Conservation (phyloP, 148 eudicot species). For the Rhododendron henanense region DNA sequence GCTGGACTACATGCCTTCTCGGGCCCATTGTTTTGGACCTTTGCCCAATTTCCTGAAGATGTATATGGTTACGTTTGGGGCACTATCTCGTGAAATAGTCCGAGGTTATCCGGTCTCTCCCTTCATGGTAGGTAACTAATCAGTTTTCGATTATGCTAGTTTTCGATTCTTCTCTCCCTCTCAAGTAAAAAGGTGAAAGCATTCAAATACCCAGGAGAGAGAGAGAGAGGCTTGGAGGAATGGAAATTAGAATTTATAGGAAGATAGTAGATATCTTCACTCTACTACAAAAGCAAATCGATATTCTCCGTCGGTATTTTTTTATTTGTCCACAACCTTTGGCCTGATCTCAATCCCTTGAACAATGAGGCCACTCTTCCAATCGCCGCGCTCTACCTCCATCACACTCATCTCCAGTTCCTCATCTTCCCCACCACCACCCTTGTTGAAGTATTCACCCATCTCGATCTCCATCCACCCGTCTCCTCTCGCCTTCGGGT, state of each 20-base stretch:
- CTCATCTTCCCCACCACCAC: slow-evolving; percentile 23
- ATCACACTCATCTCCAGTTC: slow-evolving; percentile 36
- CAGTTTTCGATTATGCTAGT: no score
- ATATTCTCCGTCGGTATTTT: neutral
- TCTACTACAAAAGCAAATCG: neutral
- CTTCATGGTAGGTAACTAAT: no score
- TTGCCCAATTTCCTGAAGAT: no score
- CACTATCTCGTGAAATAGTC: no score
- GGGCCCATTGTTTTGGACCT: no score
- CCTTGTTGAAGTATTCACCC: slow-evolving; percentile 33
- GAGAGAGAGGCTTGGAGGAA: no score
- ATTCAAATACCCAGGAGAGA: no score
- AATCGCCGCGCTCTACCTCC: slow-evolving; percentile 33
- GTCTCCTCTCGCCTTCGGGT: slow-evolving; percentile 43
- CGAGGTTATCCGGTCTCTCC: no score
- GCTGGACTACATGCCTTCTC: no score
- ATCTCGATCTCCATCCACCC: slow-evolving; percentile 67
- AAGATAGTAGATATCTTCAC: neutral
- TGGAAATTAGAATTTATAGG: neutral
- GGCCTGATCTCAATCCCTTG: slow-evolving; percentile 76
- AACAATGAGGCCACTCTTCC: slow-evolving; percentile 61
- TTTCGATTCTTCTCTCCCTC: no score
- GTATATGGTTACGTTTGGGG: no score
- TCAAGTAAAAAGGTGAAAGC: no score
- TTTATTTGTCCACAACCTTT: slow-evolving; percentile 3